These are phyloP conservation scores for Pisolithus tinctorius DNA, from an alignment of 768 basidiomycete genomes.

Conservation along the genomic window DNA sequence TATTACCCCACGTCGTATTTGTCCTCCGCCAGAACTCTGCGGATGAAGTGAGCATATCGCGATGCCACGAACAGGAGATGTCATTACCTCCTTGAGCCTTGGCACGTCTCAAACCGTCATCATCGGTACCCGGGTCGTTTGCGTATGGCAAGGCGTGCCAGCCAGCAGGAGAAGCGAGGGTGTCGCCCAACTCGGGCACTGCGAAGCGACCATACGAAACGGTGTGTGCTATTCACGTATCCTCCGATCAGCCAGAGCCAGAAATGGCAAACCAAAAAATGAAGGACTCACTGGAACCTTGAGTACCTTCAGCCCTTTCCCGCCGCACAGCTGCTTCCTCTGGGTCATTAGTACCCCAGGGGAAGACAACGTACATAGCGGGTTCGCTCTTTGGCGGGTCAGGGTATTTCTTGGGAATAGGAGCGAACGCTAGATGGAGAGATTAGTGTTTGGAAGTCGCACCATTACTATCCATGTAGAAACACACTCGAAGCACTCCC, in stretches of 20 bases:
- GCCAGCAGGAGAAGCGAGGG: slow-evolving; percentile 75
- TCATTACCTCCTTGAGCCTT: slow-evolving; percentile 6
- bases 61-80: not conserved
- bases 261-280: not conserved
- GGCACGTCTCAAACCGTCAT: slow-evolving; percentile 12
- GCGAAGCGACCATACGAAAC: slow-evolving; percentile 24
- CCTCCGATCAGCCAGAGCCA: not conserved
- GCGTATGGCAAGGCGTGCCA: slow-evolving; percentile 82
- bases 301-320: slow-evolving; percentile 8
- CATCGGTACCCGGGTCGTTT: slow-evolving; percentile 49
- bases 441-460: not conserved
- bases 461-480: too few relatives aligned
- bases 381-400: slow-evolving; percentile 17
- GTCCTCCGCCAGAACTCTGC: slow-evolving; percentile 50
- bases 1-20: slow-evolving; percentile 84
- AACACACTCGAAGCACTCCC: too few relatives aligned
- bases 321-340: slow-evolving; percentile 34
- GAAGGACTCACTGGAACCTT: slow-evolving; percentile 6
- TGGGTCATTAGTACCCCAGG: slow-evolving; percentile 86
- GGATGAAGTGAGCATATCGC: slow-evolving; percentile 16
- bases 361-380: slow-evolving; percentile 64
- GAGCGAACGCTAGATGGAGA: not conserved
- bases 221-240: slow-evolving; percentile 1
- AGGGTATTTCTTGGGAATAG: slow-evolving; percentile 6
- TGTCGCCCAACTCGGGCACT: slow-evolving; percentile 66